These are phyloP conservation scores for Coniosporium tulheliwenetii DNA, from an alignment of 2,329 filamentous ascomycete genomes.

Conservation along the genomic window DNA sequence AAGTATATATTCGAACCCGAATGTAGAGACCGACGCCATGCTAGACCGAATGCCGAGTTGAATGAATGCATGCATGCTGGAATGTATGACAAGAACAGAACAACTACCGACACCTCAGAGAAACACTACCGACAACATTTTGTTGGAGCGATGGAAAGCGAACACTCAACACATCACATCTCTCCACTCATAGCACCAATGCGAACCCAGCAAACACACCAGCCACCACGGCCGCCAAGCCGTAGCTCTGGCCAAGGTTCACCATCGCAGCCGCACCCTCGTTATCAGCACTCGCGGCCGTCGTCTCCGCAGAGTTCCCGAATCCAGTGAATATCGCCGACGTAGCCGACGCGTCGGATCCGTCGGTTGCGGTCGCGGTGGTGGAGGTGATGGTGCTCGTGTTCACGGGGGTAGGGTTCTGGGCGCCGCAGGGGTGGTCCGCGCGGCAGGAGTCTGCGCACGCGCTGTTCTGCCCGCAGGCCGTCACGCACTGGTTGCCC, in stretches of 20 bases:
- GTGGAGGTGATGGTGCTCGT: conserved; percentile 32
- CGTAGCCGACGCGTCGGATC: conserved; percentile 13
- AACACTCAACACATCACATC: too few relatives aligned
- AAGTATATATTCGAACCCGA: too few relatives aligned
- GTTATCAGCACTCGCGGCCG: conserved; percentile 8
- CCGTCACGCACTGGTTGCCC: conserved; percentile 49
- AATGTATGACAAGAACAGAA: too few relatives aligned
- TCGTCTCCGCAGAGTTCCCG: conserved; percentile 19
- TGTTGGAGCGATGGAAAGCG: too few relatives aligned
- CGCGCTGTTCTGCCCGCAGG: conserved; percentile 39
- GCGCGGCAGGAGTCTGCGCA: conserved; percentile 47
- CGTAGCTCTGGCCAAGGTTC: conserved; percentile 40
- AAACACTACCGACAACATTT: too few relatives aligned
- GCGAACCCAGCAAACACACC: conserved; percentile 44
- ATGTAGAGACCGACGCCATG: too few relatives aligned
- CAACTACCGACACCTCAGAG: too few relatives aligned
- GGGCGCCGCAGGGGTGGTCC: conserved; percentile 59
- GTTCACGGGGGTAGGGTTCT: conserved; percentile 46
- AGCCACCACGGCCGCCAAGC: conserved; percentile 36
- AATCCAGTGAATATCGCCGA: conserved; percentile 28
- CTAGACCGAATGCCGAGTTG: too few relatives aligned
- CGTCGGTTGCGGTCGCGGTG: conserved; percentile 21
- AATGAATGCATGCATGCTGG: too few relatives aligned
- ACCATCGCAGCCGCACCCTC: conserved; percentile 12
- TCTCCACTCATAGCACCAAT: conserved; percentile 12